A percentile compares a stretch with the other conserved stretches of the same genome.
These are phyloP conservation scores for Nosema muscidifuracis DNA, from an alignment of 371 early-diverging fungal species.

Conservation along the genomic window DNA sequence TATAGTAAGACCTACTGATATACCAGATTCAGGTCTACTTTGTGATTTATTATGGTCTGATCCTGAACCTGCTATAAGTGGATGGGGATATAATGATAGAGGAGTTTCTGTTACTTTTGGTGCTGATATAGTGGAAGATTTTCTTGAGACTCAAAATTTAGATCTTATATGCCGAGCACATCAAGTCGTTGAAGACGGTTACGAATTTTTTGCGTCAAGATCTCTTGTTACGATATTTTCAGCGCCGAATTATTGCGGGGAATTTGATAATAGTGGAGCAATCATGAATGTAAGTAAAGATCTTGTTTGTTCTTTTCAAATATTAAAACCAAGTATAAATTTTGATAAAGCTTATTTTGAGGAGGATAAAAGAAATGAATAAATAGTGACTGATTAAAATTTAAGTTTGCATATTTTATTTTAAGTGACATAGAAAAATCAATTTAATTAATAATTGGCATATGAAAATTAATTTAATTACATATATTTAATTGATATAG, in stretches of 20 bases:
- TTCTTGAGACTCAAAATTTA: conserved; percentile 30
- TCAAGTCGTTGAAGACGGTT: conserved; percentile 49
- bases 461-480: not conserved
- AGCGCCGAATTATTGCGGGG: conserved; percentile 70
- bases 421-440: too few species aligned
- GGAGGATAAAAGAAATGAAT: conserved; percentile 6
- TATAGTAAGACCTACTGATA: conserved; percentile 42
- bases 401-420: too few species aligned
- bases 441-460: not conserved
- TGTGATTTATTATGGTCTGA: conserved; percentile 58
- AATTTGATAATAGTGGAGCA: conserved; percentile 81
- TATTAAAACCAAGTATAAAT: conserved; percentile 62
- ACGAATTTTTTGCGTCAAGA: conserved; percentile 12
- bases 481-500: too few species aligned
- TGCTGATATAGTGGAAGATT: conserved; percentile 30
- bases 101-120: conserved; percentile 58
- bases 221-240: conserved; percentile 37
- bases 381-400: too few species aligned
- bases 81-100: conserved; percentile 75
- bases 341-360: not conserved
- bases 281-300: conserved; percentile 93
- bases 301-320: conserved; percentile 79
- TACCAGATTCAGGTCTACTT: conserved; percentile 65
- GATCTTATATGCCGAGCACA: conserved; percentile 31
- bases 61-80: conserved; percentile 44